Evolutionary conservation across 306 rosid species (phyloP).

Genomic region (Ormosia emarginata): DNA sequence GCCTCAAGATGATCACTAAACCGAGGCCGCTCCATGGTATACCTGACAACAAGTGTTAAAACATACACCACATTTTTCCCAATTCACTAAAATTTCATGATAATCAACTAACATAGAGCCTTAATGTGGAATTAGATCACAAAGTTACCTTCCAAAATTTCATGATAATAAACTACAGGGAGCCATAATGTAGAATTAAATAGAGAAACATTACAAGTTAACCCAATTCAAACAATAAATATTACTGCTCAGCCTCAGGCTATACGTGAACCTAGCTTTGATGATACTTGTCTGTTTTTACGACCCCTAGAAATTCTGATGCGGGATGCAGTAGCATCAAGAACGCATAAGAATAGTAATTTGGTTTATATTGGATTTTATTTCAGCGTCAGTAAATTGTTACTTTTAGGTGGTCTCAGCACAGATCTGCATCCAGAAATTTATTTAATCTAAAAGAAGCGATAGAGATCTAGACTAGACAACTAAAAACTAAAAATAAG

Average conservation of each 20-base stretch:
- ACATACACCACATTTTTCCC: not conserved
- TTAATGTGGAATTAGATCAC: not conserved
- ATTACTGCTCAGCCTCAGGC: no score
- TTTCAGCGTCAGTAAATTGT: not conserved
- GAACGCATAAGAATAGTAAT: not conserved
- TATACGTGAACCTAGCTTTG: not conserved
- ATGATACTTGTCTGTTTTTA: not conserved
- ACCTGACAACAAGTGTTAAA: slow-evolving; percentile 38
- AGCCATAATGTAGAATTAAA: not conserved
- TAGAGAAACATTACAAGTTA: not conserved
- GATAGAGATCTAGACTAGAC: not conserved
- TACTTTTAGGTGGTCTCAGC: not conserved
- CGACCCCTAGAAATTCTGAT: no score
- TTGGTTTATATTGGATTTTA: not conserved
- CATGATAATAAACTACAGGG: not conserved
- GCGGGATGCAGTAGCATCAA: not conserved
- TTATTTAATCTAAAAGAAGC: not conserved
- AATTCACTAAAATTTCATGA: not conserved
- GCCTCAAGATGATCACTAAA: slow-evolving; percentile 94
- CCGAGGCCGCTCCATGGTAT: slow-evolving; percentile 94
- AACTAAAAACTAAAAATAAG: not conserved
- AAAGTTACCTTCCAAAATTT: not conserved
- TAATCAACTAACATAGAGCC: not conserved
- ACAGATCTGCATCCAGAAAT: slow-evolving; percentile 14
- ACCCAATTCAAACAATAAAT: not conserved